Percentiles rank a stretch among this genome's conserved stretches.
These are phyloP conservation scores for Ilyonectria sp. DNA, from an alignment of 2,329 filamentous ascomycete genomes.

Conservation along the genomic window DNA sequence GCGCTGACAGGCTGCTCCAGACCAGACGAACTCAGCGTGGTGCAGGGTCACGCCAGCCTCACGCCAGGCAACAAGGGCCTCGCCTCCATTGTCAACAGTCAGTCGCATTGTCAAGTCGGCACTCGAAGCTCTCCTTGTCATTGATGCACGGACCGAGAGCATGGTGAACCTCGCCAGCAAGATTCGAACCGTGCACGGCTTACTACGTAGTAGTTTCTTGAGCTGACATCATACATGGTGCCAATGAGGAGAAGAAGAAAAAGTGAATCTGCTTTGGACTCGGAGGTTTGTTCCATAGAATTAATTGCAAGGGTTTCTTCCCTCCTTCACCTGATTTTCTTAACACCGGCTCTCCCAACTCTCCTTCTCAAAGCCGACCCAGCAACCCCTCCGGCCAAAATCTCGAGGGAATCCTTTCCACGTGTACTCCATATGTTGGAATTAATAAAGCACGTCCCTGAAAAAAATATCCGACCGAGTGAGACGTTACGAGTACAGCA, in stretches of 20 bases:
- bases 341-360: no score
- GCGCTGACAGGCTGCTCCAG: slow-evolving; percentile 4
- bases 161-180: neutral
- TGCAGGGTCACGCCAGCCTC: slow-evolving; percentile 9
- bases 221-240: neutral
- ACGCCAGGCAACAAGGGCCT: neutral
- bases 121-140: neutral
- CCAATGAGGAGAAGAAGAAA: neutral
- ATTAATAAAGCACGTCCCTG: neutral
- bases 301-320: no score
- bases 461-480: slow-evolving; percentile 6
- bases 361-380: neutral
- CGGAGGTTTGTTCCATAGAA: no score
- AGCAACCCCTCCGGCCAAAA: neutral
- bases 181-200: neutral
- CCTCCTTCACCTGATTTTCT: no score
- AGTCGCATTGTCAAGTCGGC: neutral
- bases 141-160: neutral
- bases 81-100: neutral
- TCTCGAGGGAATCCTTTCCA: neutral
- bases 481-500: slow-evolving; percentile 1
- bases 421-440: neutral
- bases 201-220: no score
- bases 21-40: slow-evolving; percentile 4
- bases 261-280: no score